Conservation (phyloP, 1,284 basidiomycete species). For the Ceratobasidium sp. region DNA sequence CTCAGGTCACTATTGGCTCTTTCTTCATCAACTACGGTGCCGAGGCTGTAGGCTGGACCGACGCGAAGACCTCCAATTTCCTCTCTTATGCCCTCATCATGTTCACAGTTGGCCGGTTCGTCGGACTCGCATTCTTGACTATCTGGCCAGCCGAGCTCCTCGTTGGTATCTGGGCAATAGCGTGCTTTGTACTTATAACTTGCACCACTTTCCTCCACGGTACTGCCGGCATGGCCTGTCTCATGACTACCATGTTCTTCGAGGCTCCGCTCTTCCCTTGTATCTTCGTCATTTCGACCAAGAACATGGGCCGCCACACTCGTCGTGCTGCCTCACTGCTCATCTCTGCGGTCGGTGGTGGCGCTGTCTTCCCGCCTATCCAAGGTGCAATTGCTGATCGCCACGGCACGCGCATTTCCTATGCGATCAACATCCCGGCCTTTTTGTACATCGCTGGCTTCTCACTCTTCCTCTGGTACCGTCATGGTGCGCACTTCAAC, state of each 20-base stretch:
- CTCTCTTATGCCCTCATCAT: conserved; percentile 60
- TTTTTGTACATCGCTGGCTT: conserved; percentile 59
- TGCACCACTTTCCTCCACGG: conserved; percentile 59
- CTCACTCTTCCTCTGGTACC: conserved; percentile 56
- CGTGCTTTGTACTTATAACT: conserved; percentile 58
- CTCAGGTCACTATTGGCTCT: conserved; percentile 64
- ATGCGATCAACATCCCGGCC: conserved; percentile 58
- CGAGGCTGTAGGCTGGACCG: conserved; percentile 57
- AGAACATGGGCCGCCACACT: conserved; percentile 60
- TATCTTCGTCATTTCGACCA: conserved; percentile 61
- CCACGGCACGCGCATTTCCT: conserved; percentile 56
- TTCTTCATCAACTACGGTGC: conserved; percentile 64
- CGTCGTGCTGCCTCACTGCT: conserved; percentile 60
- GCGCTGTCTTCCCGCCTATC: conserved; percentile 62
- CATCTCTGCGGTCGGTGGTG: conserved; percentile 61
- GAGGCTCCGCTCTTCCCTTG: conserved; percentile 57
- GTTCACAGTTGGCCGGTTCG: conserved; percentile 54
- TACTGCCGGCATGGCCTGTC: conserved; percentile 59
- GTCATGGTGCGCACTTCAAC: conserved; percentile 28
- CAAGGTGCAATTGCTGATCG: conserved; percentile 53
- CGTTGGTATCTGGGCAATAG: conserved; percentile 57
- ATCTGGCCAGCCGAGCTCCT: conserved; percentile 60
- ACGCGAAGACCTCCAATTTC: conserved; percentile 57
- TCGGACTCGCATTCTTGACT: conserved; percentile 60
- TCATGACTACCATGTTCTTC: conserved; percentile 65